phyloP scores from a whole-genome alignment of 2,329 filamentous ascomycete genomes.

The Elsinoe perseae region DNA sequence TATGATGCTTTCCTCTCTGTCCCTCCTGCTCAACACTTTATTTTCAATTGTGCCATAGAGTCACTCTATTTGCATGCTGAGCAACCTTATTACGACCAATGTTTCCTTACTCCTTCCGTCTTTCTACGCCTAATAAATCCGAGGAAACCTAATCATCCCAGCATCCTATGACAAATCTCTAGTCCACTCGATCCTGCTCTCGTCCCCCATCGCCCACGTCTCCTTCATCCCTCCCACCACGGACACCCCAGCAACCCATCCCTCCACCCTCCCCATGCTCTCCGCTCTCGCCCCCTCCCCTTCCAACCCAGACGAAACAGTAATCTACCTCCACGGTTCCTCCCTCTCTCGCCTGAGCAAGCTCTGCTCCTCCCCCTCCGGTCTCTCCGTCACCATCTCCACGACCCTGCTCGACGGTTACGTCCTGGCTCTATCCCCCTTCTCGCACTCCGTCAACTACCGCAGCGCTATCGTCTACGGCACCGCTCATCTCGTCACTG shows the following conservation, averaged over 20 bases:
- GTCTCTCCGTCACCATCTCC: slow-evolving; percentile 63
- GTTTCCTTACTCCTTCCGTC: not conserved
- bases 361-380: slow-evolving; percentile 41
- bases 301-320: slow-evolving; percentile 51
- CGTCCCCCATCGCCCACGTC: slow-evolving; percentile 66
- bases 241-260: slow-evolving; percentile 54
- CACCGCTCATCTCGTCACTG: slow-evolving; percentile 58
- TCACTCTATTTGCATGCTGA: no score
- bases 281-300: slow-evolving; percentile 71
- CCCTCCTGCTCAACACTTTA: no score
- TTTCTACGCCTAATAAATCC: no score
- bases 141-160: slow-evolving; percentile 32
- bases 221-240: slow-evolving; percentile 58
- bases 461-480: slow-evolving; percentile 73
- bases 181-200: slow-evolving; percentile 70
- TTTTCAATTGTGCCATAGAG: no score
- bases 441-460: slow-evolving; percentile 81
- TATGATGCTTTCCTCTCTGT: no score
- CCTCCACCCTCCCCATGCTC: slow-evolving; percentile 75
- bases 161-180: slow-evolving; percentile 63
- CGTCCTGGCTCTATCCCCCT: slow-evolving; percentile 70
- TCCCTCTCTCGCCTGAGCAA: slow-evolving; percentile 72
- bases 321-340: slow-evolving; percentile 79
- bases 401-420: slow-evolving; percentile 72
- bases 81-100: no score